A percentile compares a stretch with the other conserved stretches of the same genome.
phyloP scores from a whole-genome alignment of 169 alveolate species.

The Plasmodium gallinaceum region DNA sequence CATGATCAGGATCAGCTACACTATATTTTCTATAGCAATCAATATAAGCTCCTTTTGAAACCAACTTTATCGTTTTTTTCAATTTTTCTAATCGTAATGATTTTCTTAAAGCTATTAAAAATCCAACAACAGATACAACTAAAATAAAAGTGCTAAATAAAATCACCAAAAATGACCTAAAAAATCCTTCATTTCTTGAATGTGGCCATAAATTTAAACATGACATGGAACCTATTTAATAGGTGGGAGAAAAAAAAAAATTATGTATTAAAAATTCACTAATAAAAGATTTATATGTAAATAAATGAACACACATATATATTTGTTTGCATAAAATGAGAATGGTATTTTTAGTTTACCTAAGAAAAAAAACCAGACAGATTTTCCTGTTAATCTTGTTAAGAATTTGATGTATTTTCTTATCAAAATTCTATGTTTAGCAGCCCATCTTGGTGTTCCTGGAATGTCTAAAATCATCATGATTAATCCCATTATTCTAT shows the following conservation, averaged over 20 bases:
- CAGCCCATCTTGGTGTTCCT: constrained; percentile 95
- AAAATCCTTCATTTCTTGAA: constrained; percentile 72
- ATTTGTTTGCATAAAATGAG: background rate
- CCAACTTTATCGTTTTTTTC: constrained; percentile 85
- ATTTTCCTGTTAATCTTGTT: constrained; percentile 91
- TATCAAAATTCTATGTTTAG: constrained; percentile 88
- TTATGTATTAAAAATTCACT: background rate
- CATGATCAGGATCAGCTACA: constrained; percentile 92
- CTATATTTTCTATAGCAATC: constrained; percentile 92
- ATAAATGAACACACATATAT: background rate
- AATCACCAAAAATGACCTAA: constrained; percentile 81
- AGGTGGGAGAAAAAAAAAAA: background rate
- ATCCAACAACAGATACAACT: constrained; percentile 89
- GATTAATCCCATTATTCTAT: constrained; percentile 87
- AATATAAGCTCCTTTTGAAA: constrained; percentile 88
- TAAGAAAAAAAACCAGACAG: constrained; percentile 88
- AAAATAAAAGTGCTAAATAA: constrained; percentile 82
- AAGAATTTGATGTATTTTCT: constrained; percentile 89
- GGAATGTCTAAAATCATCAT: constrained; percentile 92
- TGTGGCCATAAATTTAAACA: constrained; percentile 72
- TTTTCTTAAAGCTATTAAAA: constrained; percentile 90
- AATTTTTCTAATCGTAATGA: constrained; percentile 91
- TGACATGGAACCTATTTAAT: constrained; percentile 55
- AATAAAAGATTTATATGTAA: background rate
- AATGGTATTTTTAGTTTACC: constrained; percentile 61